phyloP scores from a whole-genome alignment of 306 rosid genomes.

The Ammopiptanthus mongolicus region DNA sequence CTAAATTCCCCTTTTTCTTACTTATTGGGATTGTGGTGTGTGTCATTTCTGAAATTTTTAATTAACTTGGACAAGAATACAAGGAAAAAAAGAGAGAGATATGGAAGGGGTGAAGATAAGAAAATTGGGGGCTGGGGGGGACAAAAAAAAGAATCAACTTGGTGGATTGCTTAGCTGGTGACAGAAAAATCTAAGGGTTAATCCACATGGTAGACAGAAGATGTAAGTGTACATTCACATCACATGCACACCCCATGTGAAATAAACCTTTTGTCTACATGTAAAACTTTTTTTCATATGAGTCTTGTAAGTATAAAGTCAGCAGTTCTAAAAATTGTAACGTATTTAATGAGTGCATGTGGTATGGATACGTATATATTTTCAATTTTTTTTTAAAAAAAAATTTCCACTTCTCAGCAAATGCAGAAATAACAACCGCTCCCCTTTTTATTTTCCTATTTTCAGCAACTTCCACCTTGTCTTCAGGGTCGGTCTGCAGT shows the following conservation, averaged over 20 bases:
- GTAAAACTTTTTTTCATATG: conserved; percentile 18
- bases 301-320: conserved; percentile 16
- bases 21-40: conserved; percentile 8
- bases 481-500: background rate
- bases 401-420: background rate
- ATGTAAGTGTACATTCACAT: conserved; percentile 76
- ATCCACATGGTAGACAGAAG: conserved; percentile 82
- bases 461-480: background rate
- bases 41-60: conserved; percentile 13
- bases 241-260: conserved; percentile 82
- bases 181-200: conserved; percentile 70
- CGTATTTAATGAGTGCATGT: conserved; percentile 13
- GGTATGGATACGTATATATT: background rate
- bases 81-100: background rate
- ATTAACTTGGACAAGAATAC: conserved; percentile 18
- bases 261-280: conserved; percentile 75
- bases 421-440: background rate
- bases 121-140: background rate
- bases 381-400: background rate
- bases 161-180: conserved; percentile 85
- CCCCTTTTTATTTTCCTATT: background rate
- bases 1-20: background rate
- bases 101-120: background rate
- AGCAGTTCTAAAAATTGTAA: conserved; percentile 29
- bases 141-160: conserved; percentile 38